Base-by-base conservation (phyloP, 2,329 filamentous ascomycete genomes). In the Fusarium sp. region DNA sequence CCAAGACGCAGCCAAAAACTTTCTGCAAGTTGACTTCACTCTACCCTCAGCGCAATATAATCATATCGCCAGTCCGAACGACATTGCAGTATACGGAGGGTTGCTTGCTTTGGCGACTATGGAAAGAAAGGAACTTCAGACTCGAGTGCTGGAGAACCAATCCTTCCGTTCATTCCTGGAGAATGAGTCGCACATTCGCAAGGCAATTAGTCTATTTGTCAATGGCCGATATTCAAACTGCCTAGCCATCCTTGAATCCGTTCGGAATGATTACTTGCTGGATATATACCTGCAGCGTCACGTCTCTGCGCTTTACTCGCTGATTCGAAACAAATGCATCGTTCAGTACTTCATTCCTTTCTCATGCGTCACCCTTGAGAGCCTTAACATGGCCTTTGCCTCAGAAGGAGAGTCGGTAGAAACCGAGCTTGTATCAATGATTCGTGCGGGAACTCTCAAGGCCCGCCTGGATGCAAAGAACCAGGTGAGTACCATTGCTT, bases 281-380 rank as follows among this genome's bases (percentile, higher is more conserved):
- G 96, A 99, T 77, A 83, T 97, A 22, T 91, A 97, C 78, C 87
- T 99, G 9, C 90, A 92, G 63, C 88, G 86, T 67, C 92, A 97
- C 70, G 84, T 98, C 20, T 77, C 86, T 40, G 81, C 83, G 2
- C 84, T 99, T 22, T 96, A 94, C 81, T 83, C 86, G 13, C 83
- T 85, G 49, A 94, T 99, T 72, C 90, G 96, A 62, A 92, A 87
- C 75, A 98, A 98, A 83, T 95, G 94, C 75, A 98, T 99, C 63
- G 88, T 94, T 25, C 93, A 97, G 77, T 98, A 98, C 81, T 92
- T 97, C 74, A 86, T 93, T 25, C 94, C 96, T 1, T 99, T 97
- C 79, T 97, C 92, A 44, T 91, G 91, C 71, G 94, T 98, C 66
- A 94, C 92, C 1, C 84, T 98, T 7, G 86, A 91, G 22, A 94